phyloP scores from a whole-genome alignment of 805 yeast species.

The Candida suzukii region DNA sequence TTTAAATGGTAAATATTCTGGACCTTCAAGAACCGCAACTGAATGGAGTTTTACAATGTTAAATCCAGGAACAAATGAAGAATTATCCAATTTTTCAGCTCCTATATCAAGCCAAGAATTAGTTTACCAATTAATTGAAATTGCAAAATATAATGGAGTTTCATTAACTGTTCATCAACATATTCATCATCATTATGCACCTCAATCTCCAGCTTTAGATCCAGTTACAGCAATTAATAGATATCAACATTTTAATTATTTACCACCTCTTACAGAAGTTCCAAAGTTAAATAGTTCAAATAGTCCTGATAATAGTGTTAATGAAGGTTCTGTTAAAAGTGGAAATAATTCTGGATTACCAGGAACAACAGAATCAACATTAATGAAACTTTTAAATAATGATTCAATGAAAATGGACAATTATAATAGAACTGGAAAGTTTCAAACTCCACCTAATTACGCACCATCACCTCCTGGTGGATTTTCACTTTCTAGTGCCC shows the following conservation, averaged over 20 bases:
- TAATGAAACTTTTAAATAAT: constrained; percentile 37
- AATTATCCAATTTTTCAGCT: constrained; percentile 39
- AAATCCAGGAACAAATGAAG: constrained; percentile 35
- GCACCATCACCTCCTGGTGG: not conserved
- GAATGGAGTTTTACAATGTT: constrained; percentile 60
- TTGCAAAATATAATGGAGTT: constrained; percentile 51
- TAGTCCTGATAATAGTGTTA: constrained; percentile 28
- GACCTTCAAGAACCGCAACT: constrained; percentile 24
- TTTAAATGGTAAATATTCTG: constrained; percentile 7
- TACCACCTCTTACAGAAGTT: constrained; percentile 64
- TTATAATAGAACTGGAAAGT: not conserved
- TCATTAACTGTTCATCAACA: constrained; percentile 78
- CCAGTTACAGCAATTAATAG: constrained; percentile 51
- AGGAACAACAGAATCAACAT: constrained; percentile 28
- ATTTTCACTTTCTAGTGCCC: not conserved
- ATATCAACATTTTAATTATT: constrained; percentile 65
- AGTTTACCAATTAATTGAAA: constrained; percentile 50
- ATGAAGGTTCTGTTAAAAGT: constrained; percentile 5
- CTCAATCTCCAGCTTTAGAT: constrained; percentile 32
- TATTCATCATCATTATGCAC: constrained; percentile 69
- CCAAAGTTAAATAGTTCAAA: constrained; percentile 62
- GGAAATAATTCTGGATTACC: not conserved
- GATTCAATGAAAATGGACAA: constrained; percentile 5
- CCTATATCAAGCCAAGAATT: constrained; percentile 43
- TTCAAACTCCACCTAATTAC: not conserved